Evolutionary conservation across 23 red algal species (phyloP).

Genomic region (Chondrus crispus): DNA sequence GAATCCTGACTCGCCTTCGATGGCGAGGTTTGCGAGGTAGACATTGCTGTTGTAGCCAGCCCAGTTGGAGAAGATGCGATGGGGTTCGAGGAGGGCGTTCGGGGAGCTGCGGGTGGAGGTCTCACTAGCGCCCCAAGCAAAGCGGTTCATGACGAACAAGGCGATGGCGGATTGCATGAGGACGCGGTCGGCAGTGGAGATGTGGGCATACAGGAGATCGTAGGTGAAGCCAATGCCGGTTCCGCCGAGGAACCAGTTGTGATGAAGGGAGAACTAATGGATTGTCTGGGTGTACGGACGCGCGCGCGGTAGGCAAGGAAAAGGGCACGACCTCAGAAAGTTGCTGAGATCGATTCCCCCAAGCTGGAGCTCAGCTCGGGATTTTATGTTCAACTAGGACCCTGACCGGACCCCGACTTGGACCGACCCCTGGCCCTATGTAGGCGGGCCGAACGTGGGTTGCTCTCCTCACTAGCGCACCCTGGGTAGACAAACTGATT

Average conservation of each 20-base stretch:
- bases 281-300: too few species aligned
- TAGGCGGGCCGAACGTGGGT: too few species aligned
- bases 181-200: background rate
- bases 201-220: constrained; percentile 22
- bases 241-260: constrained; percentile 19
- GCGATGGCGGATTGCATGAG: constrained; percentile 19
- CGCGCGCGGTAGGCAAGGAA: too few species aligned
- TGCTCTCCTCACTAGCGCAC: too few species aligned
- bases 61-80: constrained; percentile 67
- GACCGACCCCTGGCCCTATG: too few species aligned
- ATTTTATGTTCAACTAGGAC: too few species aligned
- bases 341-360: too few species aligned
- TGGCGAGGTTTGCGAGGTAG: constrained; percentile 38
- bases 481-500: too few species aligned
- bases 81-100: constrained; percentile 13
- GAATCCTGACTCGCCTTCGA: constrained; percentile 43
- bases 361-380: too few species aligned
- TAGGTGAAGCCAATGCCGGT: constrained; percentile 14
- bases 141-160: constrained; percentile 12
- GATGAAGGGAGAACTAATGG: background rate
- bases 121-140: background rate
- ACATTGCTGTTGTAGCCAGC: constrained; percentile 46
- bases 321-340: too few species aligned
- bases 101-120: background rate
- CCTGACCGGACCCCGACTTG: too few species aligned